phyloP scores from a whole-genome alignment of 73 alveolate species.

The Durusdinium trenchii region DNA sequence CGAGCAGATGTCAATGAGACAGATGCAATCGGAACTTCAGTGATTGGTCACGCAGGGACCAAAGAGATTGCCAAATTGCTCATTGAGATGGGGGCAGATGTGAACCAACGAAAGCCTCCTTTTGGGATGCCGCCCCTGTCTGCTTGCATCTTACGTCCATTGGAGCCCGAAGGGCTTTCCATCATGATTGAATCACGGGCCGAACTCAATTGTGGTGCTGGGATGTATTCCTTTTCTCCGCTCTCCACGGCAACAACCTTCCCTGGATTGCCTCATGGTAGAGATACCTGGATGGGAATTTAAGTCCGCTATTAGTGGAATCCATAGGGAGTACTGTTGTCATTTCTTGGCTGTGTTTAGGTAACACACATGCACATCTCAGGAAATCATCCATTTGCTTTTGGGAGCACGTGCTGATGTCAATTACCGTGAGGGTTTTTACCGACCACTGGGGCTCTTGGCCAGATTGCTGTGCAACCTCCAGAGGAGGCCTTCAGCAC shows the following conservation, averaged over 20 bases:
- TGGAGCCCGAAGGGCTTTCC: not conserved
- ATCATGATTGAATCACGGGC: not conserved
- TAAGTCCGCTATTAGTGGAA: too few relatives aligned
- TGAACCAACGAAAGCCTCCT: constrained; percentile 27
- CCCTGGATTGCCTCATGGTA: not conserved
- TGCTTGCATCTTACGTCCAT: constrained; percentile 22
- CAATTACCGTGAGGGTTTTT: not conserved
- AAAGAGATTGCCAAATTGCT: not conserved
- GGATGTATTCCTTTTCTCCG: constrained; percentile 19
- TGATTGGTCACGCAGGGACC: constrained; percentile 5
- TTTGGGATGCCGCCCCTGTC: constrained; percentile 23
- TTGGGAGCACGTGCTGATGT: not conserved
- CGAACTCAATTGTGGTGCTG: not conserved
- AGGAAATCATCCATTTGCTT: not conserved
- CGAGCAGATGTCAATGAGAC: constrained; percentile 37
- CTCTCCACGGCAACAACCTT: not conserved
- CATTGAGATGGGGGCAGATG: constrained; percentile 15
- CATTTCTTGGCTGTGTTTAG: too few relatives aligned
- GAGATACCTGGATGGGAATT: too few relatives aligned
- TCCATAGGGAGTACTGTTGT: too few relatives aligned
- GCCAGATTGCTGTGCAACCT: not conserved
- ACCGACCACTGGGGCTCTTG: not conserved
- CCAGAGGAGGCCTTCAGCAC: not conserved
- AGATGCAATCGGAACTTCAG: not conserved
- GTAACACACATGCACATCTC: too few relatives aligned